phyloP scores from a whole-genome alignment of 2,329 filamentous ascomycete species.

The Daldinia sp. region DNA sequence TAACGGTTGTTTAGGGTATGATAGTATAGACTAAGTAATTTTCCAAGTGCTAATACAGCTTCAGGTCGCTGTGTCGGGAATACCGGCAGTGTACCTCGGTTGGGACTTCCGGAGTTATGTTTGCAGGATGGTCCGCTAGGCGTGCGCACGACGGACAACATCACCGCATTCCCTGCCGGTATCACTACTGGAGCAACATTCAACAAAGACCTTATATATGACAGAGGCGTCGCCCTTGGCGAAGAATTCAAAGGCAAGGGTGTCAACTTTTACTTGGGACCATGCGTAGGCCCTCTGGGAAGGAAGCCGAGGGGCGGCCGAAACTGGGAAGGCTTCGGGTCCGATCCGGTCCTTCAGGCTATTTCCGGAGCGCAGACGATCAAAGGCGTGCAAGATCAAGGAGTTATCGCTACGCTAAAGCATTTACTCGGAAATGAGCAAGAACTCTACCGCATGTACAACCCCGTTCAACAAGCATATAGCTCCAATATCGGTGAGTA shows the following conservation, averaged over 20 bases:
- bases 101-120: conserved; percentile 77
- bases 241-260: conserved; percentile 78
- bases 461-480: conserved; percentile 59
- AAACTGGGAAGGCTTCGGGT: conserved; percentile 79
- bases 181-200: conserved; percentile 80
- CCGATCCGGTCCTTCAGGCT: conserved; percentile 71
- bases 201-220: conserved; percentile 75
- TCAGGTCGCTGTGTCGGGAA: conserved; percentile 75
- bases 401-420: conserved; percentile 65
- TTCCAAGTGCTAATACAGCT: conserved; percentile 15
- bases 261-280: conserved; percentile 74
- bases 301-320: conserved; percentile 76
- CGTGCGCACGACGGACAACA: conserved; percentile 75
- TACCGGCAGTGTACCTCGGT: conserved; percentile 72
- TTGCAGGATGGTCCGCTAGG: conserved; percentile 77
- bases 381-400: conserved; percentile 63
- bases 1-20: conserved; percentile 32
- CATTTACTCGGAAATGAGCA: conserved; percentile 65
- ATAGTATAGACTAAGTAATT: background rate
- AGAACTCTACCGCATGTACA: conserved; percentile 63
- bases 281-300: conserved; percentile 74
- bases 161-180: conserved; percentile 81
- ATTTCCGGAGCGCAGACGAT: conserved; percentile 60
- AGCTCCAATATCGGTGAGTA: conserved; percentile 72
- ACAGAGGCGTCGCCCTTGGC: conserved; percentile 72